Base-by-base conservation (phyloP, 2,329 filamentous ascomycete genomes). In the Talaromyces sp. region DNA sequence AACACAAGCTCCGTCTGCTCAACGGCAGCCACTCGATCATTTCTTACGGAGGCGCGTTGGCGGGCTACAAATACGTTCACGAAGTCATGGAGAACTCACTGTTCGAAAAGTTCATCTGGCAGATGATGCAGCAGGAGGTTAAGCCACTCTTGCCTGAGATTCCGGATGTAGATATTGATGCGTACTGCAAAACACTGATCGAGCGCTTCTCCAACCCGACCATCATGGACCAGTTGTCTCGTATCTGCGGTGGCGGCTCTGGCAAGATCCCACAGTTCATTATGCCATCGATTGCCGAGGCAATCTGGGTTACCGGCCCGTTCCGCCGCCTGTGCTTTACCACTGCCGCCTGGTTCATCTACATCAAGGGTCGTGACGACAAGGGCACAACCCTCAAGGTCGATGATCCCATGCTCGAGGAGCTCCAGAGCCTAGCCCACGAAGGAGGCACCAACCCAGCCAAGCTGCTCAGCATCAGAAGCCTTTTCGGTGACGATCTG, bases 141-240 rank as follows among this genome's bases (percentile, higher is more conserved):
- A 82, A 82, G 73, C 81, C 81, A 0, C 72, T 81, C 17, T 71
- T 83, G 38, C 81, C 81, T 24, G 75, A 74, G 8, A 83, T 83
- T 41, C 73, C 75, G 0, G 81, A 79, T 41, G 80, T 83, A 62
- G 70, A 81, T 65, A 78, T 83, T 56, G 80, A 83, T 64, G 64
- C 79, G 65, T 83, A 83, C 71, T 81, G 79, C 74, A 71, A 76
- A 62, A 83, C 80, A 0, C 77, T 83, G 51, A 77, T 83, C 62
- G 79, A 81, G 69, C 81, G 81, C 41, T 83, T 83, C 74, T 78
- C 79, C 67, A 83, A 83, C 78, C 80, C 81, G 0, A 82, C 80
- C 58, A 82, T 83, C 66, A 81, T 78, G 79, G 81, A 83, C 62
- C 80, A 82, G 71, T 74, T 83, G 59, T 77, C 79, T 43, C 81